Base-by-base conservation (phyloP, 106 monocot species). In the Platanthera zijinensis region DNA sequence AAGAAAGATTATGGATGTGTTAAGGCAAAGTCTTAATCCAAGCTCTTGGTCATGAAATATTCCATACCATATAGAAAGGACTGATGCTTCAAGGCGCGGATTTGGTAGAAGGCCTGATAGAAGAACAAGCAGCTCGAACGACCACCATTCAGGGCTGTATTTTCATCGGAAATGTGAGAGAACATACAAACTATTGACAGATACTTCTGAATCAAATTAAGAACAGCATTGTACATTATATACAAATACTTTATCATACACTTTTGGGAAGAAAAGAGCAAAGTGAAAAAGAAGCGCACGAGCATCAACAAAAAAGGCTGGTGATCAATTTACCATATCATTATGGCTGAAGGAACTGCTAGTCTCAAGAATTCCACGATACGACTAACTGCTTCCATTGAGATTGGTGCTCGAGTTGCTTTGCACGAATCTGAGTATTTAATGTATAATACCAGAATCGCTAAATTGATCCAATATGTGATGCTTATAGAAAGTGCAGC, bases 131-230 rank as follows among this genome's bases (percentile, higher is more conserved):
- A 92, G 39, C 88, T 92, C 91, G 59, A 83, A 86, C 3, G 89
- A 92, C 92, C 92, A 92, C 92, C 92, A 92, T 79, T 89, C 89
- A n/a, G 89, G 84, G 75, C 89, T 94, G 57, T 0, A 22, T 76
- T 67, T 39, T 1, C 25, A 70, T 70, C 47, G 48, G 12, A 70
- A 70, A 70, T 47, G 47, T 15, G 14, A 45, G 15, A 48, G 6
- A 47, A 70, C 25, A 6, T 19, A 66, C 11, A 5, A 28, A 66
- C 2, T 7, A 66, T 22, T 66, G 14, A 48, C 17, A 70, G 17
- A 68, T 25, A 45, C 7, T 32, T 68, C 14, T 48, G 4, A 32
- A 66, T 66, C 10, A 12, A 7, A 3, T 66, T 66, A 28, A 66
- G 4, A 10, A 3, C 15, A 30, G 52, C 52, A 12, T 52, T 52